Percentiles rank a stretch among this genome's conserved stretches.
These are phyloP conservation scores for Talaromyces islandicus DNA, from an alignment of 2,329 filamentous ascomycete genomes.

Conservation along the genomic window DNA sequence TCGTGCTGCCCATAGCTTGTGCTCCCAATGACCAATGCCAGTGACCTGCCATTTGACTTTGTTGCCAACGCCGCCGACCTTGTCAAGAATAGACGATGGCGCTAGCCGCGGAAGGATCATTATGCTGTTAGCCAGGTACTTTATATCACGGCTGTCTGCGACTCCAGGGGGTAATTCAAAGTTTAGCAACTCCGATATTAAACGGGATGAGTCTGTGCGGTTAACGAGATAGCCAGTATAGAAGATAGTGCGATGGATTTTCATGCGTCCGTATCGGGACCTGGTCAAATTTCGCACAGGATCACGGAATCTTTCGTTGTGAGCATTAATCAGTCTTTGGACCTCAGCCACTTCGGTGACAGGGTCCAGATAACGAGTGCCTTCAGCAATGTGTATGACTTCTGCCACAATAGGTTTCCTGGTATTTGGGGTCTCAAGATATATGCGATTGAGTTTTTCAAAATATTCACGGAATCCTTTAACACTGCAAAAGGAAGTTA, in stretches of 20 bases:
- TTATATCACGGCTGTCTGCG: conserved; percentile 62
- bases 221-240: conserved; percentile 88
- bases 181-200: conserved; percentile 56
- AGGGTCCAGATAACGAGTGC: conserved; percentile 67
- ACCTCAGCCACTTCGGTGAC: conserved; percentile 75
- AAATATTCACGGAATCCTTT: conserved; percentile 84
- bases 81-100: conserved; percentile 65
- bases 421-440: conserved; percentile 42
- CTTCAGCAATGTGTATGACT: conserved; percentile 80
- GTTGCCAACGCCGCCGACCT: conserved; percentile 79
- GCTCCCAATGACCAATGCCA: conserved; percentile 67
- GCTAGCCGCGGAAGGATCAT: conserved; percentile 78
- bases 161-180: conserved; percentile 57
- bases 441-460: conserved; percentile 63
- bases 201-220: conserved; percentile 62
- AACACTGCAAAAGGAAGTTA: conserved; percentile 42
- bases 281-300: conserved; percentile 30
- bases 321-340: conserved; percentile 80
- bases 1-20: conserved; percentile 80
- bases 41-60: conserved; percentile 81
- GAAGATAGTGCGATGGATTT: conserved; percentile 80
- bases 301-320: conserved; percentile 54
- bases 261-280: conserved; percentile 47
- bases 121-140: conserved; percentile 81
- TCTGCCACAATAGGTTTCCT: conserved; percentile 67